phyloP scores from a whole-genome alignment of 805 yeast species.

The Wickerhamiella vanderwaltii region DNA sequence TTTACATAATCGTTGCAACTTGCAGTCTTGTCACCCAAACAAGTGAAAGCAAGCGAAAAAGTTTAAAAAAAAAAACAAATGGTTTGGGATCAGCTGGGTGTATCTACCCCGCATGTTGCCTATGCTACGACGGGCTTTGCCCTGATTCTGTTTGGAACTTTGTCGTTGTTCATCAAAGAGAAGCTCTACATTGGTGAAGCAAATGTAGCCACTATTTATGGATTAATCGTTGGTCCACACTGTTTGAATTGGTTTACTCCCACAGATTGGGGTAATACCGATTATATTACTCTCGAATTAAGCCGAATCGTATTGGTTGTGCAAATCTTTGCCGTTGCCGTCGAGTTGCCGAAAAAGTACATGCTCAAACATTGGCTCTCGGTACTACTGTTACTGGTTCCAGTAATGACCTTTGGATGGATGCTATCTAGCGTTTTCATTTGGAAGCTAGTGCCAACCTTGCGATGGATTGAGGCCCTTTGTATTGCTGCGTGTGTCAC shows the following conservation, averaged over 20 bases:
- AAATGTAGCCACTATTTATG: conserved; percentile 73
- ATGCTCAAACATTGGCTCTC: conserved; percentile 77
- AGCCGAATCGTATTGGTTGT: conserved; percentile 72
- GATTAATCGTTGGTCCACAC: conserved; percentile 81
- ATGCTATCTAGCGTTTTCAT: conserved; percentile 65
- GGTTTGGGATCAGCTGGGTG: conserved; percentile 26
- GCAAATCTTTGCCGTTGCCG: conserved; percentile 90
- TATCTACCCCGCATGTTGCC: conserved; percentile 65
- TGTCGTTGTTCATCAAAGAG: conserved; percentile 74
- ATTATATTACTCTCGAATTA: conserved; percentile 68
- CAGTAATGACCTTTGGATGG: conserved; percentile 91
- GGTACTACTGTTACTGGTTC: conserved; percentile 59
- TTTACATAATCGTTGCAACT: no score
- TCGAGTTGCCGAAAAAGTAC: conserved; percentile 80
- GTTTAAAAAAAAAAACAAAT: no score
- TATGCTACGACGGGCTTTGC: conserved; percentile 82
- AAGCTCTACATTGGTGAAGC: conserved; percentile 83
- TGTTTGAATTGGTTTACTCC: conserved; percentile 78
- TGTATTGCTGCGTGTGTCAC: conserved; percentile 79
- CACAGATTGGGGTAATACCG: conserved; percentile 72
- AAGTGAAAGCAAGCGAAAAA: no score
- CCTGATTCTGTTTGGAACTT: conserved; percentile 64
- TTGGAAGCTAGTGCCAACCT: conserved; percentile 63
- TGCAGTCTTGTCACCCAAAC: no score
- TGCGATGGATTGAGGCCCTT: conserved; percentile 59